Conservation (phyloP, 1,284 basidiomycete genomes). For the Flammula alnicola region DNA sequence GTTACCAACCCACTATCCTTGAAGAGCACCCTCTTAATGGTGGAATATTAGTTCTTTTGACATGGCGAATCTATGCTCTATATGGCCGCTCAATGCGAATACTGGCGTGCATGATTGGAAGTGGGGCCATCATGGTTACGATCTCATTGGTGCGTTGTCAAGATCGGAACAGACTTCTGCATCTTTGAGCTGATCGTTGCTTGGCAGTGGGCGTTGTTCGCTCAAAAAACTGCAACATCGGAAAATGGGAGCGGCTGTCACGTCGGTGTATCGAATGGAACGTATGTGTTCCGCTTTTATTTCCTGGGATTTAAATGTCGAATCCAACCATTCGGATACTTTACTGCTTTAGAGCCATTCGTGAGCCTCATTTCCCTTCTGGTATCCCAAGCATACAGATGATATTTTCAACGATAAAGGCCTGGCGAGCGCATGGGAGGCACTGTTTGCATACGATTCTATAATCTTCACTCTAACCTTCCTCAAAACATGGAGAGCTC, state of each 20-base stretch:
- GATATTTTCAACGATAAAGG: slow-evolving; percentile 24
- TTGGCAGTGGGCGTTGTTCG: slow-evolving; percentile 39
- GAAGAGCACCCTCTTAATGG: not conserved
- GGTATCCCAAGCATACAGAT: not conserved
- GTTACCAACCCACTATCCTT: slow-evolving; percentile 15
- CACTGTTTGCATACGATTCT: slow-evolving; percentile 44
- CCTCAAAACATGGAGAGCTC: slow-evolving; percentile 37
- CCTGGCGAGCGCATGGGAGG: slow-evolving; percentile 46
- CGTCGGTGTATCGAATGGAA: slow-evolving; percentile 30
- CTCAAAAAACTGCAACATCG: slow-evolving; percentile 32
- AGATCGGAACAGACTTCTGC: not conserved
- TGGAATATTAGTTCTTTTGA: slow-evolving; percentile 37
- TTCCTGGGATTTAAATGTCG: not conserved
- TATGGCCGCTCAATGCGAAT: slow-evolving; percentile 38
- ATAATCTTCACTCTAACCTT: slow-evolving; percentile 42
- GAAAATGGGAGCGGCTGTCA: slow-evolving; percentile 36
- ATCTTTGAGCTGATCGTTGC: not conserved
- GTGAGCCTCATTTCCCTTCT: slow-evolving; percentile 20
- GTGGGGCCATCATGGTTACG: slow-evolving; percentile 27
- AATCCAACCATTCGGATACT: not conserved
- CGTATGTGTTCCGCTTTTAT: slow-evolving; percentile 31
- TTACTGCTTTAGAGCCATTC: slow-evolving; percentile 28
- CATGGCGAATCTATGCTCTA: slow-evolving; percentile 45
- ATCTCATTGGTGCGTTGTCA: slow-evolving; percentile 18
- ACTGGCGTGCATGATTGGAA: slow-evolving; percentile 32